Evolutionary conservation across 352 stramenopile genomes (phyloP), one percentile per base, ranked within the genome.

Genomic region (Pythium brassicae): DNA sequence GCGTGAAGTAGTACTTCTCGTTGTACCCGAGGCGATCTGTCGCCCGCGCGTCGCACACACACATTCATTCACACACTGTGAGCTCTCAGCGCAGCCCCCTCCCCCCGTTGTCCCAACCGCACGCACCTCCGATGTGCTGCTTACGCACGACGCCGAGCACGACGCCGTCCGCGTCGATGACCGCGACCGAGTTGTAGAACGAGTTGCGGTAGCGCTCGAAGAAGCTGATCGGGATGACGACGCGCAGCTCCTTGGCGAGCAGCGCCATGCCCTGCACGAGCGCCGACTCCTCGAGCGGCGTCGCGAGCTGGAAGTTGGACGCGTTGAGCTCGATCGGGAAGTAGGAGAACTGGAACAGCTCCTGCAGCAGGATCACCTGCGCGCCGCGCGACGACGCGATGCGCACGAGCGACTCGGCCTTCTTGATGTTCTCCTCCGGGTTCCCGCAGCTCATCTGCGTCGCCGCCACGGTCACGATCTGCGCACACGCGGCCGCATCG

Each of bases 1-100:
- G 91, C 50, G 80, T 95, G 60, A 97, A 97, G 73, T 97, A 97
- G 65, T 96, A 97, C 63, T 96, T 96, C 49, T 97, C 87, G 49
- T 94, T 92, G 76, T 90, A 93, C 17, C 90, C 90, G 34, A 96
- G 83, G 11, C 87, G 86, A 65, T 97, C 87, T 87, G 34, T 9
- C 3, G n/a, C 26, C 27, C 7, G 34, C 25, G 43, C 4, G 35
- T 29, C 54, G 34, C 45, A 62, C 22, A 17, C 22, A 55, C 25
- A 32, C 37, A 23, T 25, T 2, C 4, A 15, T 26, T 47, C 19
- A 34, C 37, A 48, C 29, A 35, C 19, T 42, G 10, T 15, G 15
- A 50, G 23, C 3, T 11, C 20, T 10, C 17, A 14, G n/a, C 35
- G 22, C 20, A 37, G 17, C 2, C 22, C 19, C 15, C 25, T 6